phyloP scores from a whole-genome alignment of 2,329 filamentous ascomycete species.

The Ceratocystis alfenasii region DNA sequence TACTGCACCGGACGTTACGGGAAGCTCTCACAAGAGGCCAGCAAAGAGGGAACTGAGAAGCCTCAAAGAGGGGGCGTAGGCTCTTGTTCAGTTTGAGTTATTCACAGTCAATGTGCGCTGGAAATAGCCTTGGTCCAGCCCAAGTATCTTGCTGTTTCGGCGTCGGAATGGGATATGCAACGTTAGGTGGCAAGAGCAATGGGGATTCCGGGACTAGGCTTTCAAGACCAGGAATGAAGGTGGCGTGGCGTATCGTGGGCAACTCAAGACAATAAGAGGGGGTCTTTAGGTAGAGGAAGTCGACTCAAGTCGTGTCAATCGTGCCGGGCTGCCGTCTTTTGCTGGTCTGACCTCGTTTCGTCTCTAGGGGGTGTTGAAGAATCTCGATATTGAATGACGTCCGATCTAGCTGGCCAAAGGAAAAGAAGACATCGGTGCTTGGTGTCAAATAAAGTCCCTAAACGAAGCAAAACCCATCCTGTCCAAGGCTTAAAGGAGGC shows the following conservation, averaged over 20 bases:
- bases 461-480: background rate
- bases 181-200: background rate
- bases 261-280: background rate
- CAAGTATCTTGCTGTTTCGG: background rate
- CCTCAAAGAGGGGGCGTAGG: background rate
- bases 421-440: background rate
- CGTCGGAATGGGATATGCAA: background rate
- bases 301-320: background rate
- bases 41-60: background rate
- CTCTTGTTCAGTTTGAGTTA: background rate
- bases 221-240: background rate
- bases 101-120: background rate
- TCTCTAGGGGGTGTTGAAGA: background rate
- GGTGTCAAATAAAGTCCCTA: background rate
- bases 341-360: background rate
- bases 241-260: constrained; percentile 2
- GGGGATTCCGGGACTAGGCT: background rate
- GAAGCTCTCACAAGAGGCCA: background rate
- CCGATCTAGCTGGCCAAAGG: background rate
- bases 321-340: background rate
- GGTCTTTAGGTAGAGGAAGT: background rate
- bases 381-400: constrained; percentile 2
- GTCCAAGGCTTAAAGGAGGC: background rate
- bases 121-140: background rate
- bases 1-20: background rate